Evolutionary conservation across 2,329 filamentous ascomycete species (phyloP).

Genomic region (Fusarium staphyleae): DNA sequence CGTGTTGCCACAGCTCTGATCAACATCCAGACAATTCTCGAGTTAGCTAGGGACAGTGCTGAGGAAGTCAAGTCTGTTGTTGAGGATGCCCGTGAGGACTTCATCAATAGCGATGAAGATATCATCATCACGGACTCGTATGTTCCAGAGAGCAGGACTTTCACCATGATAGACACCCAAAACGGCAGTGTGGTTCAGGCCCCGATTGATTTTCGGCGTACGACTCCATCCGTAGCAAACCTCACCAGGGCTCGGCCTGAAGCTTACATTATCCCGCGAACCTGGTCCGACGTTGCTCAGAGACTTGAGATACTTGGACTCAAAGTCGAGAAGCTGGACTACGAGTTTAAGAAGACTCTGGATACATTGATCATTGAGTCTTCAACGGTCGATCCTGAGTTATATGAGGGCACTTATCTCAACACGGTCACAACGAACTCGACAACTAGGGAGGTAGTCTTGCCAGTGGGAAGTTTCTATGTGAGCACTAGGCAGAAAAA

Average conservation of each 20-base stretch:
- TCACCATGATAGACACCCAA: conserved; percentile 32
- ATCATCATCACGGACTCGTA: conserved; percentile 39
- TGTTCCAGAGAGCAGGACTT: conserved; percentile 31
- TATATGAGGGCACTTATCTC: conserved; percentile 38
- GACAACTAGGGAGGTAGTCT: conserved; percentile 15
- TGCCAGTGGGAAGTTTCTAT: conserved; percentile 39
- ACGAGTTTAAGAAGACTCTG: conserved; percentile 30
- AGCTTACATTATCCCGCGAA: conserved; percentile 39
- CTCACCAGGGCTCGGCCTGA: conserved; percentile 39
- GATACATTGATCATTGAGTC: conserved; percentile 36
- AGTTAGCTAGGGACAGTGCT: conserved; percentile 39
- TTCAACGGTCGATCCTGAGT: conserved; percentile 15
- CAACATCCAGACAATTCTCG: conserved; percentile 34
- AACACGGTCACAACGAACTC: conserved; percentile 31
- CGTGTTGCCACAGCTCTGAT: conserved; percentile 35
- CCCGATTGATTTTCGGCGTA: conserved; percentile 37
- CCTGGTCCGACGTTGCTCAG: conserved; percentile 38
- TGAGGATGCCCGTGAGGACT: conserved; percentile 32
- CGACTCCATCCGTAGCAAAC: conserved; percentile 33
- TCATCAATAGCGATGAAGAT: conserved; percentile 34
- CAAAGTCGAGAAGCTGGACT: conserved; percentile 29
- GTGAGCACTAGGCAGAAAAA: conserved; percentile 43
- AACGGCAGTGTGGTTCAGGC: conserved; percentile 34
- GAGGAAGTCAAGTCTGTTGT: conserved; percentile 33
- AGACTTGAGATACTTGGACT: conserved; percentile 34